phyloP scores from a whole-genome alignment of 768 basidiomycete genomes.

The Scleroderma bovista region DNA sequence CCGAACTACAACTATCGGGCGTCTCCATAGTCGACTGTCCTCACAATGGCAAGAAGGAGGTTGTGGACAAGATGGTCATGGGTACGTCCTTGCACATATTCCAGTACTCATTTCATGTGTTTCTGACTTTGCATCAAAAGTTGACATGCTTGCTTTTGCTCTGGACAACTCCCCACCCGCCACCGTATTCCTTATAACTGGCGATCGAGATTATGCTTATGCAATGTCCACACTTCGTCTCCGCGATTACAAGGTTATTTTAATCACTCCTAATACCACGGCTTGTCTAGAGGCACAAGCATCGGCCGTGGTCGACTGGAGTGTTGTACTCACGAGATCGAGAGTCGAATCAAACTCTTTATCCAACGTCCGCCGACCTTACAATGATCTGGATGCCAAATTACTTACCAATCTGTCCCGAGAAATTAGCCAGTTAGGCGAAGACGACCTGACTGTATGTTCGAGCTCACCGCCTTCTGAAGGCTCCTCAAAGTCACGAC shows the following conservation, averaged over 20 bases:
- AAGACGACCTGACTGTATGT: slow-evolving; percentile 10
- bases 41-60: slow-evolving; percentile 30
- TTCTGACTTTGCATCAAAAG: slow-evolving; percentile 27
- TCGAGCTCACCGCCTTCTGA: slow-evolving; percentile 1
- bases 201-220: slow-evolving; percentile 64
- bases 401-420: slow-evolving; percentile 15
- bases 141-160: slow-evolving; percentile 64
- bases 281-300: slow-evolving; percentile 50
- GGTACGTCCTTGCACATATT: not conserved
- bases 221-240: slow-evolving; percentile 53
- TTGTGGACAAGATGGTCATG: slow-evolving; percentile 37
- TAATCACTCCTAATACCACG: slow-evolving; percentile 39
- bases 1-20: slow-evolving; percentile 41
- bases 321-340: slow-evolving; percentile 31
- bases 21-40: slow-evolving; percentile 36
- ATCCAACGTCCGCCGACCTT: slow-evolving; percentile 22
- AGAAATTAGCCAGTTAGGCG: slow-evolving; percentile 16
- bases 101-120: not conserved
- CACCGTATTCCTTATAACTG: slow-evolving; percentile 59
- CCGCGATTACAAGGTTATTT: slow-evolving; percentile 46
- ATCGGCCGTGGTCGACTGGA: slow-evolving; percentile 48
- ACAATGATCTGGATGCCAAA: slow-evolving; percentile 17
- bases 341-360: slow-evolving; percentile 18
- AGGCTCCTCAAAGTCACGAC: slow-evolving; percentile 8
- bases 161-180: slow-evolving; percentile 50